phyloP scores from a whole-genome alignment of 148 eudicot species.

The Heliamphora exappendiculata region DNA sequence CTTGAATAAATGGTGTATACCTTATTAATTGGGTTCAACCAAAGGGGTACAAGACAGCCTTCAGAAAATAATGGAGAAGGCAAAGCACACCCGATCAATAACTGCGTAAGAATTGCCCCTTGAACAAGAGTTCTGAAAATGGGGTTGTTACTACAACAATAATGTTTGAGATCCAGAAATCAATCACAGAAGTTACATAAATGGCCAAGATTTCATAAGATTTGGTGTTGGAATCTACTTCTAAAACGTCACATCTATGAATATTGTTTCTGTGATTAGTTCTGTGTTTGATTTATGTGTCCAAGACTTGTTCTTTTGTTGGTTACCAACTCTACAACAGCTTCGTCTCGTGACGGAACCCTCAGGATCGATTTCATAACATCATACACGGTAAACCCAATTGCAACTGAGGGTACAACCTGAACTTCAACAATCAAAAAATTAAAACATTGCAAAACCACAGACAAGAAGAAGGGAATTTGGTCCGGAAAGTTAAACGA shows the following conservation, averaged over 20 bases:
- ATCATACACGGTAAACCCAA: slow-evolving; percentile 90
- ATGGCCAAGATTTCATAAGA: too few species aligned
- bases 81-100: background rate
- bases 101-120: slow-evolving; percentile 2
- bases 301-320: slow-evolving; percentile 27
- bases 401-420: slow-evolving; percentile 96
- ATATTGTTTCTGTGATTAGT: too few species aligned
- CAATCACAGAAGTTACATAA: too few species aligned
- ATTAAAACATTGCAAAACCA: background rate
- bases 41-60: background rate
- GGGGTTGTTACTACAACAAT: slow-evolving; percentile 35
- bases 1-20: background rate
- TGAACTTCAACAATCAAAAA: slow-evolving; percentile 21
- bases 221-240: too few species aligned
- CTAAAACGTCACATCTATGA: too few species aligned
- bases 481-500: background rate
- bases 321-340: slow-evolving; percentile 35
- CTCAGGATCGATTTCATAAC: slow-evolving; percentile 61
- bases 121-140: slow-evolving; percentile 2
- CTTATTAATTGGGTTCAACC: background rate
- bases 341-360: slow-evolving; percentile 77
- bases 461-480: background rate
- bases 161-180: too few species aligned
- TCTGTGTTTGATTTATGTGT: too few species aligned
- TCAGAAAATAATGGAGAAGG: background rate